Evolutionary conservation across 2,329 filamentous ascomycete species (phyloP).

Genomic region (Leptodontidium sp.): DNA sequence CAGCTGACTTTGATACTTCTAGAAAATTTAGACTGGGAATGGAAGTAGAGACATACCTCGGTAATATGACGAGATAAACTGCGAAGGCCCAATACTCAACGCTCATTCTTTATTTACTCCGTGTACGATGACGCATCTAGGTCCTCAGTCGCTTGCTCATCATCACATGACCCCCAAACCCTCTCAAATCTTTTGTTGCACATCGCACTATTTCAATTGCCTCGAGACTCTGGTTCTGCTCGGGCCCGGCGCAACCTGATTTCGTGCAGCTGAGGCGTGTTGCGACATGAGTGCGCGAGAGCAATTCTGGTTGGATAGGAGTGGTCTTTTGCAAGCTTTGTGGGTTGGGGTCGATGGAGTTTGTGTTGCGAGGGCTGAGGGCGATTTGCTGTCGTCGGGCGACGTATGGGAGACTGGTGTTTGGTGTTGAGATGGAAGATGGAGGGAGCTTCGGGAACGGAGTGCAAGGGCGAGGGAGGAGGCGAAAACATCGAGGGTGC

Average conservation of each 20-base stretch:
- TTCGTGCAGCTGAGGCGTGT: not conserved
- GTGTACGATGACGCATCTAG: no score
- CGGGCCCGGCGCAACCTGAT: constrained; percentile 1
- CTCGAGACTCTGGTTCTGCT: not conserved
- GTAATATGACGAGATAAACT: not conserved
- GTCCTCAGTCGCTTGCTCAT: not conserved
- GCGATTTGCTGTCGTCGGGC: not conserved
- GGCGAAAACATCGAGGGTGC: no score
- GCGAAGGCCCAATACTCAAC: not conserved
- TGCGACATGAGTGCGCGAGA: no score
- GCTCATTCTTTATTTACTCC: no score
- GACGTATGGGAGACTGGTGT: no score
- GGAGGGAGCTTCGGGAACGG: no score
- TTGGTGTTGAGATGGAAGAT: no score
- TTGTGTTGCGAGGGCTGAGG: not conserved
- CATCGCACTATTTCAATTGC: not conserved
- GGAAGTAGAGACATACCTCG: not conserved
- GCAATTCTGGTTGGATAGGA: not conserved
- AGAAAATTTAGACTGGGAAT: not conserved
- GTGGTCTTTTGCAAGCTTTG: not conserved
- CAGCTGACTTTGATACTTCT: no score
- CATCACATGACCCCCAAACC: not conserved
- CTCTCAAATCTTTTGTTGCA: constrained; percentile 2
- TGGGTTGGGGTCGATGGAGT: not conserved
- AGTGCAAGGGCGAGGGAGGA: no score